These are phyloP conservation scores for Otatea glauca DNA, from an alignment of 176 grass and related monocot genomes.

Conservation along the genomic window DNA sequence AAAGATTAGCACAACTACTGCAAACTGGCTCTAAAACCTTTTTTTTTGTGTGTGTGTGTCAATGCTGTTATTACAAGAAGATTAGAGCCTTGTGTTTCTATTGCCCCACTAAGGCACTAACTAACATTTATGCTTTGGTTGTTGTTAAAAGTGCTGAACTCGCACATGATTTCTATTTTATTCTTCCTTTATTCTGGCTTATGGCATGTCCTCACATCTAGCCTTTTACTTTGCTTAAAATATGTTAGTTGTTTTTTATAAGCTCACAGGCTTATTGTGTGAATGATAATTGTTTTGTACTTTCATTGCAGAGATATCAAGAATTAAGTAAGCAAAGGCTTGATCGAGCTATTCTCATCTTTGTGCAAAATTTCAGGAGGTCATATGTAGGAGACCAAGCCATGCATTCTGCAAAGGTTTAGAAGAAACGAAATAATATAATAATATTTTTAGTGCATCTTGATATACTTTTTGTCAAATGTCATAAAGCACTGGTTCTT, in stretches of 20 bases:
- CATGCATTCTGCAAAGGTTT: conserved; percentile 92
- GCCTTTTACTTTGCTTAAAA: conserved; percentile 26
- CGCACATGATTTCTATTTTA: neutral
- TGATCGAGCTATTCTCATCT: conserved; percentile 90
- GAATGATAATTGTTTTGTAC: conserved; percentile 25
- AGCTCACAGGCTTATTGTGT: conserved; percentile 20
- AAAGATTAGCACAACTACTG: neutral
- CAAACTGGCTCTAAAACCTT: neutral
- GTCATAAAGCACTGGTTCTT: conserved; percentile 53
- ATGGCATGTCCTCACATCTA: conserved; percentile 14
- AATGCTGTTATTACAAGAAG: conserved; percentile 5
- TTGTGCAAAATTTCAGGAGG: conserved; percentile 95
- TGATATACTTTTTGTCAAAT: conserved; percentile 32
- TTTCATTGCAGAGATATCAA: conserved; percentile 81
- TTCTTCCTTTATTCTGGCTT: conserved; percentile 31
- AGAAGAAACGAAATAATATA: conserved; percentile 27
- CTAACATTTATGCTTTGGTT: neutral
- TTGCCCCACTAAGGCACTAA: neutral
- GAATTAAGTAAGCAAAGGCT: conserved; percentile 96
- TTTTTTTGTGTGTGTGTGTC: neutral
- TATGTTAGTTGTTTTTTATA: conserved; percentile 11
- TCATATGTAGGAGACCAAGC: conserved; percentile 98
- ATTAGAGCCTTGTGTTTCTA: neutral
- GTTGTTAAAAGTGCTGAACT: conserved; percentile 12
- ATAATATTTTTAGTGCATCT: conserved; percentile 31